Evolutionary conservation across 1,284 basidiomycete genomes (phyloP).

Genomic region (Termitomyces sp.): DNA sequence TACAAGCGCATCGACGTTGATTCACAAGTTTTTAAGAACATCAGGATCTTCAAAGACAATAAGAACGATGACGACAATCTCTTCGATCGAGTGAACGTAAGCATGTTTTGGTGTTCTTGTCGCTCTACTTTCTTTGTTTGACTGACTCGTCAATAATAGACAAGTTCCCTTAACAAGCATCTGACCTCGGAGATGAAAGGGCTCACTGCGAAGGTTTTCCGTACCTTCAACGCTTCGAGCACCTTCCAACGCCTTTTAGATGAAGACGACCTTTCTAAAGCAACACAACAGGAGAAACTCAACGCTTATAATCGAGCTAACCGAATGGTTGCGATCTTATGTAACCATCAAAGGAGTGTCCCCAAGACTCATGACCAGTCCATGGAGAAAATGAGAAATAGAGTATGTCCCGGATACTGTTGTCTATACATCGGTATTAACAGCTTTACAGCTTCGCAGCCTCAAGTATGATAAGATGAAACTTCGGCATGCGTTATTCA

Average conservation of each 20-base stretch:
- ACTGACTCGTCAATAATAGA: conserved; percentile 48
- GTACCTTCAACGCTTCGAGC: conserved; percentile 96
- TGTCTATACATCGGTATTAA: neutral
- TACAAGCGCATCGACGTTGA: conserved; percentile 87
- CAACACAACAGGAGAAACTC: conserved; percentile 85
- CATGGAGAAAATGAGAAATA: conserved; percentile 89
- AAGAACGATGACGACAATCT: conserved; percentile 87
- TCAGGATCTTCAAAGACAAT: conserved; percentile 85
- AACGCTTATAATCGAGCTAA: conserved; percentile 95
- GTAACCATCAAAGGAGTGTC: conserved; percentile 94
- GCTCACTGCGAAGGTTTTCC: conserved; percentile 95
- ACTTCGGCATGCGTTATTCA: conserved; percentile 76
- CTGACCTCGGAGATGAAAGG: conserved; percentile 91
- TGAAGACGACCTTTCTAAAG: conserved; percentile 64
- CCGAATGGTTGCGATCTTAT: conserved; percentile 90
- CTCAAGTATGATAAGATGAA: conserved; percentile 96
- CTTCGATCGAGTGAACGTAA: conserved; percentile 89
- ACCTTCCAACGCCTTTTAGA: conserved; percentile 90
- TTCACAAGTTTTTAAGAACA: conserved; percentile 85
- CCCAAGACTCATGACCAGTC: conserved; percentile 88
- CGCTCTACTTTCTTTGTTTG: neutral
- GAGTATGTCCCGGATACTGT: conserved; percentile 45
- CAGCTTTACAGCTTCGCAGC: conserved; percentile 46
- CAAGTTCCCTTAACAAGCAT: conserved; percentile 83
- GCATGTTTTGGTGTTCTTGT: conserved; percentile 20